Conservation (phyloP, 2,329 filamentous ascomycete species). For the Aureobasidium sp. region DNA sequence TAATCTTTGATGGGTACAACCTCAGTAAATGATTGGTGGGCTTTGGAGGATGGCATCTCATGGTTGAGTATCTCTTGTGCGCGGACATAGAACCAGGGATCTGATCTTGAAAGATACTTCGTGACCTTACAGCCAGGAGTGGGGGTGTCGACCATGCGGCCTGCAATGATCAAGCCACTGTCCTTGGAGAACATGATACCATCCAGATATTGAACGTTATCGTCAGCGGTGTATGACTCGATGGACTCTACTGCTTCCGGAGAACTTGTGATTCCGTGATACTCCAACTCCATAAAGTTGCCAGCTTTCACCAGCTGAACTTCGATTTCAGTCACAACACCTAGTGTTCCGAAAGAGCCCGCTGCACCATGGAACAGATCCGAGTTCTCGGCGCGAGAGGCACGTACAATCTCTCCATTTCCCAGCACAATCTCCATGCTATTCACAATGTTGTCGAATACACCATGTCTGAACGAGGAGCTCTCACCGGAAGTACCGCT, state of each 20-base stretch:
- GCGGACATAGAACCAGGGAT: conserved; percentile 70
- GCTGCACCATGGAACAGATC: conserved; percentile 54
- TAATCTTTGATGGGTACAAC: conserved; percentile 44
- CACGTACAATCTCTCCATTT: conserved; percentile 46
- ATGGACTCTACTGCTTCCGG: conserved; percentile 44
- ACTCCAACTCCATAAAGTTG: conserved; percentile 53
- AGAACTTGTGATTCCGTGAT: conserved; percentile 46
- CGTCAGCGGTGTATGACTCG: conserved; percentile 35
- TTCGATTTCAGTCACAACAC: conserved; percentile 54
- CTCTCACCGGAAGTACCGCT: conserved; percentile 59
- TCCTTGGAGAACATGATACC: conserved; percentile 54
- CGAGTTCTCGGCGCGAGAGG: conserved; percentile 38
- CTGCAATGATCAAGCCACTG: conserved; percentile 53
- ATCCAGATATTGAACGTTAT: conserved; percentile 57
- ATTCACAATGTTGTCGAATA: conserved; percentile 56
- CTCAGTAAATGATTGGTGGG: conserved; percentile 24
- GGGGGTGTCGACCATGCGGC: conserved; percentile 38
- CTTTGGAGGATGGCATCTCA: background rate
- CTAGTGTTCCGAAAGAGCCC: conserved; percentile 52
- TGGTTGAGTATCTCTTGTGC: conserved; percentile 36
- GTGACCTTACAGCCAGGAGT: conserved; percentile 23
- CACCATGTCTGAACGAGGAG: conserved; percentile 56
- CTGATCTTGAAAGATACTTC: conserved; percentile 49
- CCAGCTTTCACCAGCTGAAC: conserved; percentile 48
- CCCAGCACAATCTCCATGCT: conserved; percentile 56